These are phyloP conservation scores for Gamsiella multidivaricata DNA, from an alignment of 192 early-diverging fungal genomes.

Conservation along the genomic window DNA sequence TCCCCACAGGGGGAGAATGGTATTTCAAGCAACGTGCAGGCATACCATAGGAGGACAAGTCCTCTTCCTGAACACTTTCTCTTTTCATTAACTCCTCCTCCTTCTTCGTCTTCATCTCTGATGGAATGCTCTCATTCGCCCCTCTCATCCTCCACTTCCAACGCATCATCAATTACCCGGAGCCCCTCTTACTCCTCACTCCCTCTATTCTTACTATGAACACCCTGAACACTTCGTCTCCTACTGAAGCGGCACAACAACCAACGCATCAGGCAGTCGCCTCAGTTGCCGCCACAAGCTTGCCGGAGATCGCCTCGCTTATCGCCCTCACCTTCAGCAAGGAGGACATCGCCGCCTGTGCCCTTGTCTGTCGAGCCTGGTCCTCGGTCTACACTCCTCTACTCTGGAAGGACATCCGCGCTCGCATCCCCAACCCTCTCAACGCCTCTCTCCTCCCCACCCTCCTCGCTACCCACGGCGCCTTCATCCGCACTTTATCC, in stretches of 20 bases:
- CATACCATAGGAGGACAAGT: background rate
- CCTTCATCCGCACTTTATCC: conserved; percentile 9
- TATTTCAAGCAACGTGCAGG: too few species aligned
- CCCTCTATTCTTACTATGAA: background rate
- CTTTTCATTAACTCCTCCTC: background rate
- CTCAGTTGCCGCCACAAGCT: background rate
- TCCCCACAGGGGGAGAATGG: too few species aligned
- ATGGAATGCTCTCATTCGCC: background rate
- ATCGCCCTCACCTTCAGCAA: conserved; percentile 20
- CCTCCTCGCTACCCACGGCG: conserved; percentile 5
- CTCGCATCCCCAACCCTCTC: conserved; percentile 4
- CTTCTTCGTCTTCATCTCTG: background rate
- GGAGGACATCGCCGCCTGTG: conserved; percentile 8
- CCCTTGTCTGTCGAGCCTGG: conserved; percentile 25
- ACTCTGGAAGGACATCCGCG: conserved; percentile 17
- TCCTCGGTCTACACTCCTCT: conserved; percentile 1
- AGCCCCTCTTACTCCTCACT: background rate
- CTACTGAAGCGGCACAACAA: too few species aligned
- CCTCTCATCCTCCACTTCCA: background rate
- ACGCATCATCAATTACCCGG: background rate
- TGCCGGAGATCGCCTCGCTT: conserved; percentile 27
- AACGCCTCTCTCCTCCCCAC: background rate
- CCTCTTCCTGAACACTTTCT: background rate
- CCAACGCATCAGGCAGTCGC: background rate
- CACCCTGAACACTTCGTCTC: background rate